phyloP scores from a whole-genome alignment of 345 rosid species.

The Populus ilicifolia region DNA sequence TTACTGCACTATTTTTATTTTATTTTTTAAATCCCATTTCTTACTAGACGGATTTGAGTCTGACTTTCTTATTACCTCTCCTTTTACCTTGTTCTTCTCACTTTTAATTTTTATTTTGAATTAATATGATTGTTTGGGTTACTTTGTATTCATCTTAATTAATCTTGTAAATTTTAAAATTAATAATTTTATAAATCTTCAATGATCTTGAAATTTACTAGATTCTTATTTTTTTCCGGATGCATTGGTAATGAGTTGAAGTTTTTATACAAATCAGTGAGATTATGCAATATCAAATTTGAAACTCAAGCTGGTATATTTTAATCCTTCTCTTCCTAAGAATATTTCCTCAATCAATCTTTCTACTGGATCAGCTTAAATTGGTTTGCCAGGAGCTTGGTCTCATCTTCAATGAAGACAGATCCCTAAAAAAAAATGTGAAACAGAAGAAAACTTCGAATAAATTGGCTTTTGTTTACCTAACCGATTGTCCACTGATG shows the following conservation, averaged over 20 bases:
- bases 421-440: not conserved
- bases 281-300: conserved; percentile 43
- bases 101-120: not conserved
- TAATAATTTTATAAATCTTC: too few species aligned
- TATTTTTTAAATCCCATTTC: too few species aligned
- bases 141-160: too few species aligned
- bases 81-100: conserved; percentile 1
- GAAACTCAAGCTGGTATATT: conserved; percentile 48
- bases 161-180: too few species aligned
- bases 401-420: not conserved
- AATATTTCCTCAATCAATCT: not conserved
- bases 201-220: too few species aligned
- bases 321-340: not conserved
- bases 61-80: not conserved
- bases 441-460: not conserved
- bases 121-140: too few species aligned
- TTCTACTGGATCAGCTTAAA: not conserved
- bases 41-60: not conserved
- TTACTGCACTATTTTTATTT: too few species aligned
- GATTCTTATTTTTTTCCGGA: not conserved
- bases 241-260: conserved; percentile 32
- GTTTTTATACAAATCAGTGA: conserved; percentile 56
- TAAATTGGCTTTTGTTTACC: not conserved
- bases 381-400: not conserved
- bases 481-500: not conserved